Conservation (phyloP, 2,329 filamentous ascomycete species). For the Calonectria honghensis region DNA sequence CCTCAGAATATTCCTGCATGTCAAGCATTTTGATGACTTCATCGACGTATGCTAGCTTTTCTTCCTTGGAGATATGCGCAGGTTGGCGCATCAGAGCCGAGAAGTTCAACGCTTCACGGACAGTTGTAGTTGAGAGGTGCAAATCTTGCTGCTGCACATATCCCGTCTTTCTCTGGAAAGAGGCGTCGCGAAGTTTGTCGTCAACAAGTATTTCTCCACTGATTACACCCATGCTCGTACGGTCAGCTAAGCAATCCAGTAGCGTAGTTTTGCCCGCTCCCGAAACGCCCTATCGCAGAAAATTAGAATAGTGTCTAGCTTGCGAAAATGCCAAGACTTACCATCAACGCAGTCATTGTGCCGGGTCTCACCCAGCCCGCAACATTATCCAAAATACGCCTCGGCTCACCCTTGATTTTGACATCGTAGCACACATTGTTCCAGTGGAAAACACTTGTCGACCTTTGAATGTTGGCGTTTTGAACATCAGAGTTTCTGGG, state of each 20-base stretch:
- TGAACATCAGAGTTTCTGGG: slow-evolving; percentile 37
- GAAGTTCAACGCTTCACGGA: slow-evolving; percentile 88
- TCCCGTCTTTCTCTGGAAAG: slow-evolving; percentile 90
- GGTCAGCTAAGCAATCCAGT: slow-evolving; percentile 86
- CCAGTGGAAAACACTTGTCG: slow-evolving; percentile 88
- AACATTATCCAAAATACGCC: slow-evolving; percentile 86
- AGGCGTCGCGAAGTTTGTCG: slow-evolving; percentile 79
- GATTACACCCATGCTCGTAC: slow-evolving; percentile 89
- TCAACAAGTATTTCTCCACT: slow-evolving; percentile 83
- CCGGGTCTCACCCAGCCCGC: slow-evolving; percentile 94
- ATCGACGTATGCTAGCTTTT: slow-evolving; percentile 88
- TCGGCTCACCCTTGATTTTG: slow-evolving; percentile 83
- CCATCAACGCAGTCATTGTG: slow-evolving; percentile 90
- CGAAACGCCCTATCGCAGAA: slow-evolving; percentile 70
- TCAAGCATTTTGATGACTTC: slow-evolving; percentile 81
- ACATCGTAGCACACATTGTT: slow-evolving; percentile 82
- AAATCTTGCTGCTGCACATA: slow-evolving; percentile 94
- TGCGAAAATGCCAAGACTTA: background rate
- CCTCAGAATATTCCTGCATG: slow-evolving; percentile 78
- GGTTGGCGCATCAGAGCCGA: slow-evolving; percentile 90
- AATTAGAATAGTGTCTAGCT: slow-evolving; percentile 4
- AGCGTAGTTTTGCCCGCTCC: slow-evolving; percentile 93
- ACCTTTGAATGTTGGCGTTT: slow-evolving; percentile 61
- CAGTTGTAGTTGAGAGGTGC: slow-evolving; percentile 86
- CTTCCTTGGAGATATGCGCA: slow-evolving; percentile 76